A percentile compares a stretch with the other conserved stretches of the same genome.
Evolutionary conservation across 257 asterid genomes (phyloP).

Genomic region (Nicotiana sylvestris): DNA sequence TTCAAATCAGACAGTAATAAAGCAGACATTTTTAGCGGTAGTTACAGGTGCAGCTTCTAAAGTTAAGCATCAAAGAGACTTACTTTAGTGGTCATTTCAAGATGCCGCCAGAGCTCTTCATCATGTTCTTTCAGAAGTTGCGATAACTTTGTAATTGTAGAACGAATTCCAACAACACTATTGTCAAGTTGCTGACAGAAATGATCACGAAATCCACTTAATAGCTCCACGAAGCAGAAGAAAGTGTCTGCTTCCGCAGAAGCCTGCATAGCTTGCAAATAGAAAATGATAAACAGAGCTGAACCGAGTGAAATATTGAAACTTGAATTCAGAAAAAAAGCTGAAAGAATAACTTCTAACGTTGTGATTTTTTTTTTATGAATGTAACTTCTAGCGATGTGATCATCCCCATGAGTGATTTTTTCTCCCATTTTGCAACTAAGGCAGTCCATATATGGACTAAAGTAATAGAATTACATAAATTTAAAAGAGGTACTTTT

Average conservation of each 20-base stretch:
- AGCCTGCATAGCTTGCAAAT: conserved; percentile 50
- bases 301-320: not conserved
- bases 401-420: not conserved
- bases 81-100: conserved; percentile 88
- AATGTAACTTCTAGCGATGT: not conserved
- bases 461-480: no score
- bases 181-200: conserved; percentile 96
- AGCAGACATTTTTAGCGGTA: not conserved
- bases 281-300: conserved; percentile 22
- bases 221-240: conserved; percentile 93
- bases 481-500: not conserved
- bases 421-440: not conserved
- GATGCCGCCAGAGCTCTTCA: conserved; percentile 99
- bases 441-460: no score
- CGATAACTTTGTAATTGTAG: conserved; percentile 85
- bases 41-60: not conserved
- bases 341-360: conserved; percentile 3
- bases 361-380: not conserved
- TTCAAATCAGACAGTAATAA: not conserved
- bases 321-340: conserved; percentile 8
- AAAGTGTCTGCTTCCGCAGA: conserved; percentile 91
- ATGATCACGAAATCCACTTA: conserved; percentile 91
- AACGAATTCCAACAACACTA: conserved; percentile 92
- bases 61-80: conserved; percentile 10
- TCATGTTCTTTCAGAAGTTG: conserved; percentile 88